Evolutionary conservation across 116 monocot genomes (phyloP), one percentile per base, ranked within the genome.

Genomic region (Zostera marina): DNA sequence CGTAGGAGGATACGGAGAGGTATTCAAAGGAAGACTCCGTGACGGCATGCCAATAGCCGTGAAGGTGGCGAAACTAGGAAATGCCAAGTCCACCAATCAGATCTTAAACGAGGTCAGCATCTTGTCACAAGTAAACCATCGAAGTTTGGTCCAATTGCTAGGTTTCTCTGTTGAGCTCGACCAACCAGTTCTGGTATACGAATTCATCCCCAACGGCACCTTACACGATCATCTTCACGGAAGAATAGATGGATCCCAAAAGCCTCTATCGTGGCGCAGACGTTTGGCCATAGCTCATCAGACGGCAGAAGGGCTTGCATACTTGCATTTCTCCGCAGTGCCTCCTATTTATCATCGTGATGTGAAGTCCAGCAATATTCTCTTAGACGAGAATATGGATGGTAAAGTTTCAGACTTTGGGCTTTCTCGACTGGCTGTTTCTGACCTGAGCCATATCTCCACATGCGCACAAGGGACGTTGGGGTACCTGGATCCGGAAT

Each of bases 131-230:
- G 92, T 92, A 4, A 92, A 92, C 76, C 92, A 92, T 66, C 77
- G 87, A 7, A 68, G 59, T 63, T 81, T 92, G 13, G 92, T 87
- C 32, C 73, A 79, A 21, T 83, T 92, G 39, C 76, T 87, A 32
- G 92, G 92, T 46, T 92, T 87, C 68, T 92, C 87, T 53, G 84
- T 92, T 21, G 92, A 92, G 73, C 74, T 87, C 0, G 81, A 81
- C 8, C 92, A 78, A 54, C 92, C 87, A 0, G 73, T 87, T 41
- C 78, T 92, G 92, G 84, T 92, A 8, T 87, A 87, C 66, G 92
- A 92, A 70, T 93, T 81, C 79, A 93, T 93, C 16, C 61, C 78
- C 56, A 92, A 92, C 55, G 92, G 92, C 12, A 87, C 92, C 0
- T 72, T 92, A 54, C 69, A 41, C 24, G 83, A 87, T 10, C 87